Percentiles rank a stretch among this genome's conserved stretches.
phyloP scores from a whole-genome alignment of 1,284 basidiomycete genomes.

The Cronartium ribicola region DNA sequence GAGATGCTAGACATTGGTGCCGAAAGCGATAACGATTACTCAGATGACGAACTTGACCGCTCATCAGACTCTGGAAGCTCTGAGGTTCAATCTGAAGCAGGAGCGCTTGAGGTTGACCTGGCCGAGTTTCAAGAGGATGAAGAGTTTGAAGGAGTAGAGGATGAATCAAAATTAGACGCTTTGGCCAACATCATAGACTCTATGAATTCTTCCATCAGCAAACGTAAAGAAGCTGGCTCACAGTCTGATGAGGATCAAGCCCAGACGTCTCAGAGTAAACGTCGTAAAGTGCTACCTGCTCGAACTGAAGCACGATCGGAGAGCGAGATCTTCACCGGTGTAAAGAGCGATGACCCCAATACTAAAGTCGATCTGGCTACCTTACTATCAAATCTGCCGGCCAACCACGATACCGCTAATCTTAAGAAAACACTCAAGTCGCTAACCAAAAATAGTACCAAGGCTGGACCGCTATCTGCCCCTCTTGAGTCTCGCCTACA shows the following conservation, averaged over 20 bases:
- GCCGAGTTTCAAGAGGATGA: constrained; percentile 9
- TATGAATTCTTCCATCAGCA: constrained; percentile 16
- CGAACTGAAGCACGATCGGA: constrained; percentile 21
- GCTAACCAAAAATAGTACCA: constrained; percentile 51
- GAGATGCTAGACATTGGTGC: constrained; percentile 36
- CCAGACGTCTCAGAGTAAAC: constrained; percentile 14
- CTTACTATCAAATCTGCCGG: constrained; percentile 16
- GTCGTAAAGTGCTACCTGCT: constrained; percentile 33
- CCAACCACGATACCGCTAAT: constrained; percentile 47
- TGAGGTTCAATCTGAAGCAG: background rate
- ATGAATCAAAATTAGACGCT: constrained; percentile 19
- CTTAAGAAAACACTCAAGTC: constrained; percentile 58
- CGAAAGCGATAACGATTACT: constrained; percentile 27
- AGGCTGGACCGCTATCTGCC: constrained; percentile 65
- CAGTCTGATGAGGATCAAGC: background rate
- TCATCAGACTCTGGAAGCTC: background rate
- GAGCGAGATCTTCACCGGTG: constrained; percentile 25
- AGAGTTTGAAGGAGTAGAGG: constrained; percentile 8
- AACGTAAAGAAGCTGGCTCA: constrained; percentile 17
- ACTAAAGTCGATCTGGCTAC: constrained; percentile 14
- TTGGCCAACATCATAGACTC: constrained; percentile 25
- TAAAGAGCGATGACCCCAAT: constrained; percentile 1
- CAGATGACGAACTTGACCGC: constrained; percentile 16
- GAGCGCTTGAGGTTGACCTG: constrained; percentile 16
- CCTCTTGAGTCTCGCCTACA: constrained; percentile 81